Evolutionary conservation across 2,329 filamentous ascomycete species (phyloP).

Genomic region (Ophiosphaerella herpotricha): DNA sequence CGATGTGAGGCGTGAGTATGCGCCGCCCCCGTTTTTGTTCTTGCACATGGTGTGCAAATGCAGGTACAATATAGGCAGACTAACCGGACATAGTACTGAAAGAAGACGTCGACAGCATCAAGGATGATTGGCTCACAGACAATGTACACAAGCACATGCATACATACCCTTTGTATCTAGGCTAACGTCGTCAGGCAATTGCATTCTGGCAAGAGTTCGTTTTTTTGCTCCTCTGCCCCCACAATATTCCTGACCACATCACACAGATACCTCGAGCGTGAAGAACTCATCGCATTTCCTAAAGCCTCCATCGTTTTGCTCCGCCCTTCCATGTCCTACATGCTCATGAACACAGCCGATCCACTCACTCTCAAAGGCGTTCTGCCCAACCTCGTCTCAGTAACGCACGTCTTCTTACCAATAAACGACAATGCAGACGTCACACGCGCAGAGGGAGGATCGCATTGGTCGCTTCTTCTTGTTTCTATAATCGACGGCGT

Average conservation of each 20-base stretch:
- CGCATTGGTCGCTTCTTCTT: slow-evolving; percentile 92
- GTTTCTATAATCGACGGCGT: slow-evolving; percentile 87
- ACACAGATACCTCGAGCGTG: slow-evolving; percentile 78
- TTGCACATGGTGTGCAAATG: slow-evolving; percentile 3
- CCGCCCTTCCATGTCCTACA: slow-evolving; percentile 88
- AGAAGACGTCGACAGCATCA: slow-evolving; percentile 86
- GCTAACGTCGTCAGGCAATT: slow-evolving; percentile 68
- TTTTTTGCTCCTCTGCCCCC: background rate
- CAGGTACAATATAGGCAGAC: slow-evolving; percentile 3
- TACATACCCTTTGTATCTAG: background rate
- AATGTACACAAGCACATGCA: slow-evolving; percentile 63
- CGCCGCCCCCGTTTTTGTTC: slow-evolving; percentile 17
- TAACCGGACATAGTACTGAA: slow-evolving; percentile 68
- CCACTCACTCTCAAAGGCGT: slow-evolving; percentile 64
- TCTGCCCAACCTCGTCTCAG: slow-evolving; percentile 77
- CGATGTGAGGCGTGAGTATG: slow-evolving; percentile 65
- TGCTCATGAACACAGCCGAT: slow-evolving; percentile 76
- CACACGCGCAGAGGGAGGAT: slow-evolving; percentile 86
- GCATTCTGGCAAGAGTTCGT: slow-evolving; percentile 94
- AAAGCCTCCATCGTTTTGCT: slow-evolving; percentile 87
- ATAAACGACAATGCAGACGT: slow-evolving; percentile 85
- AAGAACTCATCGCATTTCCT: slow-evolving; percentile 79
- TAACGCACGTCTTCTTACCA: slow-evolving; percentile 93
- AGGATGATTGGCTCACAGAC: slow-evolving; percentile 94
- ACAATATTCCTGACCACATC: slow-evolving; percentile 4